A percentile compares a stretch with the other conserved stretches of the same genome.
Conservation (phyloP, 1,139 yeast species). For the Meyerozyma sp. region DNA sequence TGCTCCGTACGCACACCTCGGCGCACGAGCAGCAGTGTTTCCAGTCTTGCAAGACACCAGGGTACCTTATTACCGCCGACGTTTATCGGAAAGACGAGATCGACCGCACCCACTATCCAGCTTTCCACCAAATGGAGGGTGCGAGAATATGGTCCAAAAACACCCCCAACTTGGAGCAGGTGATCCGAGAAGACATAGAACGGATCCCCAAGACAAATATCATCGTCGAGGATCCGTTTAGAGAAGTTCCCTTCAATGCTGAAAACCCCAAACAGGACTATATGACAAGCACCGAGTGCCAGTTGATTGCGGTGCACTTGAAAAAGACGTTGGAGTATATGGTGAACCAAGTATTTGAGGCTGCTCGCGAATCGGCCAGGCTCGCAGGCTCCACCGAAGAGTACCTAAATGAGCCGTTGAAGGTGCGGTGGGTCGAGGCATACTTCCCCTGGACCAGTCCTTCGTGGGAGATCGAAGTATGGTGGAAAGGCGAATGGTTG, state of each 20-base stretch:
- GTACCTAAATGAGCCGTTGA: slow-evolving; percentile 68
- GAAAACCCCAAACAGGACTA: slow-evolving; percentile 76
- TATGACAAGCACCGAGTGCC: slow-evolving; percentile 66
- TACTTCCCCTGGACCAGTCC: slow-evolving; percentile 99
- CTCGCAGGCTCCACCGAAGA: slow-evolving; percentile 59
- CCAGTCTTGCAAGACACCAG: slow-evolving; percentile 61
- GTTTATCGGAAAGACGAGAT: slow-evolving; percentile 94
- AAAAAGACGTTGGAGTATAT: slow-evolving; percentile 80
- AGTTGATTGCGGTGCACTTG: slow-evolving; percentile 68
- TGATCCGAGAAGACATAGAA: slow-evolving; percentile 53
- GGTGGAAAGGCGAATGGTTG: slow-evolving; percentile 99
- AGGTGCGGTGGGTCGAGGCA: slow-evolving; percentile 92
- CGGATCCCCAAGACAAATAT: slow-evolving; percentile 62
- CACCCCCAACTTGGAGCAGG: slow-evolving; percentile 32
- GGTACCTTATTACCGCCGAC: slow-evolving; percentile 90
- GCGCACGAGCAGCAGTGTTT: slow-evolving; percentile 94
- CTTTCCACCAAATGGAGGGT: slow-evolving; percentile 97
- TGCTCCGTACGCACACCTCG: slow-evolving; percentile 90
- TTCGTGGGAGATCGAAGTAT: slow-evolving; percentile 96
- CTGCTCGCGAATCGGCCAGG: slow-evolving; percentile 64
- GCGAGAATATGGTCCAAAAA: slow-evolving; percentile 76
- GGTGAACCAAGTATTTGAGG: slow-evolving; percentile 78
- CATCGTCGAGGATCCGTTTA: slow-evolving; percentile 70
- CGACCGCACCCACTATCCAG: slow-evolving; percentile 95
- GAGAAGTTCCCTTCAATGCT: slow-evolving; percentile 41